Evolutionary conservation across 148 eudicot species (phyloP).

Genomic region (Pharnaceum exiguum): DNA sequence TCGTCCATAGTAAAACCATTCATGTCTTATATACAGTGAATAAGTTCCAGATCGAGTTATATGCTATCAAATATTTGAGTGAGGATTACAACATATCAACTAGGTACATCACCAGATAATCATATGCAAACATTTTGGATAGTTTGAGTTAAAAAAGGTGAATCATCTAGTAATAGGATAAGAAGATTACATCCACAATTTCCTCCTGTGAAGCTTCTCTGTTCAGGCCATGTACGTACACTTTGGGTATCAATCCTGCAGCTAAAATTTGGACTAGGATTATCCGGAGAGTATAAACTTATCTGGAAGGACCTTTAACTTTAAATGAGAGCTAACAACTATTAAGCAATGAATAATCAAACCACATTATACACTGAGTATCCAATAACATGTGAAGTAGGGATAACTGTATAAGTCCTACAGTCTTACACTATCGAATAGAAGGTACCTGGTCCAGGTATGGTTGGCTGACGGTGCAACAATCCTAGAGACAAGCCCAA

Average conservation of each 20-base stretch:
- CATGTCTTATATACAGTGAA: too few relatives aligned
- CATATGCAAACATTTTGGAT: neutral
- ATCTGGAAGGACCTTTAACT: neutral
- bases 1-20: neutral
- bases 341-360: too few relatives aligned
- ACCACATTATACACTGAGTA: too few relatives aligned
- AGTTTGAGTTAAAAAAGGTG: neutral
- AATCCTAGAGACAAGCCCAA: constrained; percentile 1
- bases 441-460: constrained; percentile 26
- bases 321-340: too few relatives aligned
- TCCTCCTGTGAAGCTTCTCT: constrained; percentile 66
- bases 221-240: constrained; percentile 79
- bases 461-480: constrained; percentile 10
- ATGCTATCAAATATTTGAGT: too few relatives aligned
- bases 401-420: too few relatives aligned
- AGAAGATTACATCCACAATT: constrained; percentile 53
- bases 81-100: too few relatives aligned
- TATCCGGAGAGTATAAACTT: neutral
- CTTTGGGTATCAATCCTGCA: constrained; percentile 34
- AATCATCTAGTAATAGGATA: constrained; percentile 5
- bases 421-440: neutral
- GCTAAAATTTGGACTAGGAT: neutral
- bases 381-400: neutral
- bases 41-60: too few relatives aligned
- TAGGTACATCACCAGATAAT: neutral